Conservation (phyloP, 2,329 filamentous ascomycete species). For the Exophiala dermatitidis region DNA sequence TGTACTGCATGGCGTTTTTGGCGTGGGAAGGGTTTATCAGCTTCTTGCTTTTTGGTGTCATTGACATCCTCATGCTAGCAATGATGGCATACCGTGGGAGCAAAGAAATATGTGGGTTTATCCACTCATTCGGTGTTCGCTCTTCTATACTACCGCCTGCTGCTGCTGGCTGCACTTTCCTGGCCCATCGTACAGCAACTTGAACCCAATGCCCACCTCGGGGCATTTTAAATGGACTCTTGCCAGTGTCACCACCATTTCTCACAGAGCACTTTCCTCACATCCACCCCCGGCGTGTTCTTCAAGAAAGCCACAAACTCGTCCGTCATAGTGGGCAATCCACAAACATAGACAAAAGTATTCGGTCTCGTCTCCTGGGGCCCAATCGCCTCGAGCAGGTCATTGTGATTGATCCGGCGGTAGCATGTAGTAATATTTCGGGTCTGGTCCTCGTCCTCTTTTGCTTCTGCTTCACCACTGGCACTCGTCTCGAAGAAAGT, state of each 20-base stretch:
- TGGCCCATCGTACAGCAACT: too few species aligned
- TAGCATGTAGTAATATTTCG: conserved; percentile 28
- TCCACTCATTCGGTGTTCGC: too few species aligned
- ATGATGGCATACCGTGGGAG: too few species aligned
- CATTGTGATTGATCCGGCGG: conserved; percentile 33
- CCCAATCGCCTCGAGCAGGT: conserved; percentile 33
- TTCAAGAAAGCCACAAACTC: conserved; percentile 46
- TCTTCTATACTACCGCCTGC: too few species aligned
- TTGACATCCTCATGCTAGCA: too few species aligned
- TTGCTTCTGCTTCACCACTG: too few species aligned
- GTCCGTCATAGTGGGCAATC: conserved; percentile 63
- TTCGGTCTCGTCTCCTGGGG: conserved; percentile 32
- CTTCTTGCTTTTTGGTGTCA: too few species aligned
- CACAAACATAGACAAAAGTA: conserved; percentile 60
- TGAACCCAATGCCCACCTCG: too few species aligned
- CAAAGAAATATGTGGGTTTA: too few species aligned
- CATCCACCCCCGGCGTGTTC: conserved; percentile 38
- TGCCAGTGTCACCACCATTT: conserved; percentile 52
- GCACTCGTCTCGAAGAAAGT: conserved; percentile 45
- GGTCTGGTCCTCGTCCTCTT: not conserved
- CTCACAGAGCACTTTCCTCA: conserved; percentile 49
- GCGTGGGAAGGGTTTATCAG: not conserved
- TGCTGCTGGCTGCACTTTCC: too few species aligned
- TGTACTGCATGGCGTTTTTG: conserved; percentile 3
- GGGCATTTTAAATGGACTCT: too few species aligned